These are phyloP conservation scores for Gynostemma pentaphyllum DNA, from an alignment of 306 rosid genomes.

Conservation along the genomic window DNA sequence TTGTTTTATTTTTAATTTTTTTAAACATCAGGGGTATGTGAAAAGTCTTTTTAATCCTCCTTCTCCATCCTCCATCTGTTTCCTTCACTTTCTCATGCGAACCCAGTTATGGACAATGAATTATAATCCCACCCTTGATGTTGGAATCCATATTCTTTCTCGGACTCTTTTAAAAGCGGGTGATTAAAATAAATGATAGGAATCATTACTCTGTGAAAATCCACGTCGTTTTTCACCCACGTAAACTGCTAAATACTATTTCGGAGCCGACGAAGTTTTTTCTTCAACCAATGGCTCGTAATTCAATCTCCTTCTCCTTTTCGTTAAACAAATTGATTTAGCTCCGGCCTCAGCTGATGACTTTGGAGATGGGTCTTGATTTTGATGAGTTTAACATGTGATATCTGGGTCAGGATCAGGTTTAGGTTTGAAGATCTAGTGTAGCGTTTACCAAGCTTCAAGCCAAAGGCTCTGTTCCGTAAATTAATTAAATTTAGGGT, in stretches of 20 bases:
- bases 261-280: conserved; percentile 36
- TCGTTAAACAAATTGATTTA: conserved; percentile 29
- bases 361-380: conserved; percentile 19
- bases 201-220: conserved; percentile 58
- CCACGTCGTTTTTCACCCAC: conserved; percentile 74
- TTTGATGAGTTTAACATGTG: conserved; percentile 7
- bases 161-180: conserved; percentile 64
- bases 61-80: no score
- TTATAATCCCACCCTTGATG: conserved; percentile 80
- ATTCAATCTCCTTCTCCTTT: conserved; percentile 23
- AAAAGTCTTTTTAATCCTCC: no score
- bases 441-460: conserved; percentile 53
- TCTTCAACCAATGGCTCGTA: conserved; percentile 25
- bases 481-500: no score
- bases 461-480: conserved; percentile 37
- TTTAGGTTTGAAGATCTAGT: conserved; percentile 25
- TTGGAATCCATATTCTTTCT: conserved; percentile 58
- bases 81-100: no score
- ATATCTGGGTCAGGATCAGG: conserved; percentile 21
- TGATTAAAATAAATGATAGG: conserved; percentile 89
- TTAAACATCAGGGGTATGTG: no score
- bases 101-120: conserved; percentile 87
- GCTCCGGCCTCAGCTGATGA: conserved; percentile 64
- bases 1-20: no score
- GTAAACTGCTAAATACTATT: conserved; percentile 78